Percentiles rank a stretch among this genome's conserved stretches.
Conservation (phyloP, 441 rosid species). For the Flueggea neowawraea region DNA sequence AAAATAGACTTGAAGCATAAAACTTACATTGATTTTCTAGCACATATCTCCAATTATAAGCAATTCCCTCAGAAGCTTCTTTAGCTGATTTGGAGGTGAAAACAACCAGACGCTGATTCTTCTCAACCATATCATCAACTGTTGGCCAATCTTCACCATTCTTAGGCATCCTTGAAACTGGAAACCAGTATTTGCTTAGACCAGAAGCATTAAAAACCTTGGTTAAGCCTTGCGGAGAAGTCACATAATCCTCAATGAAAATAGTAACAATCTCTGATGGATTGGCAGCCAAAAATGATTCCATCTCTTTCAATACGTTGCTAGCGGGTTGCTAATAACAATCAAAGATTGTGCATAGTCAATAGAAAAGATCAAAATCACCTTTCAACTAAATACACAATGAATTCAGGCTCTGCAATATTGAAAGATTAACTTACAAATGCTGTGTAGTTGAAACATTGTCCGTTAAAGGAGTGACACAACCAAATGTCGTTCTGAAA, state of each 20-base stretch:
- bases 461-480: constrained; percentile 74
- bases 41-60: constrained; percentile 85
- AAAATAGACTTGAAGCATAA: not conserved
- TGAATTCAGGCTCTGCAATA: not conserved
- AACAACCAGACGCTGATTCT: constrained; percentile 78
- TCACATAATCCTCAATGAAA: constrained; percentile 91
- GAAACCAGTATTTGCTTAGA: constrained; percentile 62
- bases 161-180: constrained; percentile 78
- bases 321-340: constrained; percentile 74
- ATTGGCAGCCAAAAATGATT: constrained; percentile 58
- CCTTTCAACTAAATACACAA: not conserved
- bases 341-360: constrained; percentile 4
- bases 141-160: constrained; percentile 90
- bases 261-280: constrained; percentile 86
- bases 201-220: constrained; percentile 85
- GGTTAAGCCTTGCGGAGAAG: constrained; percentile 64
- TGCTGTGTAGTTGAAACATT: constrained; percentile 71
- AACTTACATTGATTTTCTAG: constrained; percentile 82
- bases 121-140: constrained; percentile 79
- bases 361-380: not conserved
- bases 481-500: constrained; percentile 75
- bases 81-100: constrained; percentile 74
- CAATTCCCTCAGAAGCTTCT: constrained; percentile 89
- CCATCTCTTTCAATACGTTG: constrained; percentile 72
- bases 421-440: constrained; percentile 57